Evolutionary conservation across 495 filamentous ascomycete species (phyloP).

Genomic region (Annulohypoxylon moriforme): DNA sequence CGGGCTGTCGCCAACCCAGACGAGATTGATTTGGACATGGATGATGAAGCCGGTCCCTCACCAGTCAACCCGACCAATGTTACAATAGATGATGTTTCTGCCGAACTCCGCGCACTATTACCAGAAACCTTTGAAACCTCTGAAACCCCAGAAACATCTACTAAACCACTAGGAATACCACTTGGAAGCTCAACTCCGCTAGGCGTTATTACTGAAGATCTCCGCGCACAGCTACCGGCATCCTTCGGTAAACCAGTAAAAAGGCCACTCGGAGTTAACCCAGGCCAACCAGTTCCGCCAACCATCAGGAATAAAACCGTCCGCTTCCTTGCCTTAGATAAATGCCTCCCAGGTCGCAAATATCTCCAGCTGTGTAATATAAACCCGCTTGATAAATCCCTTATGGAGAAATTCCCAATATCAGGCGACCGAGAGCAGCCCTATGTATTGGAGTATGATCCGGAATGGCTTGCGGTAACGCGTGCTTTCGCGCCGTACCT

Average conservation of each 20-base stretch:
- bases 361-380: constrained; percentile 83
- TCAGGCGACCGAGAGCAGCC: constrained; percentile 48
- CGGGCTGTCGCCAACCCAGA: constrained; percentile 55
- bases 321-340: constrained; percentile 89
- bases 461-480: constrained; percentile 94
- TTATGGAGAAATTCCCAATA: constrained; percentile 25
- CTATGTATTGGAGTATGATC: constrained; percentile 78
- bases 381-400: constrained; percentile 48
- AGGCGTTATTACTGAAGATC: constrained; percentile 66
- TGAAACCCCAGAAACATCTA: too few relatives aligned
- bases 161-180: too few relatives aligned
- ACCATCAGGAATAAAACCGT: constrained; percentile 79
- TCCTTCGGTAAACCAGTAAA: constrained; percentile 65
- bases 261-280: constrained; percentile 41
- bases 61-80: neutral
- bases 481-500: constrained; percentile 77
- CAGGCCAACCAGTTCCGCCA: constrained; percentile 59
- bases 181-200: constrained; percentile 45
- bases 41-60: constrained; percentile 57
- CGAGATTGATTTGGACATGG: constrained; percentile 67
- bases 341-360: constrained; percentile 79
- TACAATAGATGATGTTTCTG: neutral
- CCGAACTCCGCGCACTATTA: too few relatives aligned
- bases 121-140: too few relatives aligned
- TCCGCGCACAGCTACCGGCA: constrained; percentile 74